Evolutionary conservation across 768 basidiomycete genomes (phyloP).

Genomic region (Trametes cingulata): DNA sequence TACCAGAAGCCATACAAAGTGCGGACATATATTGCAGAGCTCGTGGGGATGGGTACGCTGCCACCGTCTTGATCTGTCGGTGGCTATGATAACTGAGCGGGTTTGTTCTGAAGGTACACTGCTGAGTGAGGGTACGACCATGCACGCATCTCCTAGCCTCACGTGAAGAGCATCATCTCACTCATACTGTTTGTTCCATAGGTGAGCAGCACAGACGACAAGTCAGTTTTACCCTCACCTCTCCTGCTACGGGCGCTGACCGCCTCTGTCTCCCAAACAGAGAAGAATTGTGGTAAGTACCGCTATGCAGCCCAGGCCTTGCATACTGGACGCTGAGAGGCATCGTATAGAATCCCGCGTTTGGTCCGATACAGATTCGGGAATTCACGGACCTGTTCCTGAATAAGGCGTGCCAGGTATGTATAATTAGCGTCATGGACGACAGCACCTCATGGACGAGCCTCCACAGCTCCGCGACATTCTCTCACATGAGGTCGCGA

Average conservation of each 20-base stretch:
- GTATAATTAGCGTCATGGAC: background rate
- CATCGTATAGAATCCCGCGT: conserved; percentile 57
- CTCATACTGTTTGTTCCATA: background rate
- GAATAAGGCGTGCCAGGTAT: conserved; percentile 53
- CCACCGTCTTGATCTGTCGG: background rate
- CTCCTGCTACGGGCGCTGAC: background rate
- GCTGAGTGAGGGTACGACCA: conserved; percentile 37
- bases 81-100: background rate
- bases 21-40: conserved; percentile 39
- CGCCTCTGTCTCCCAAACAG: background rate
- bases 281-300: conserved; percentile 8
- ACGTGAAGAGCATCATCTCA: background rate
- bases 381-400: conserved; percentile 58
- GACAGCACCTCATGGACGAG: background rate
- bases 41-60: conserved; percentile 43
- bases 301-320: background rate
- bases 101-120: conserved; percentile 44
- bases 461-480: conserved; percentile 25
- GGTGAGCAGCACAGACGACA: conserved; percentile 41
- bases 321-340: background rate
- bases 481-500: conserved; percentile 32
- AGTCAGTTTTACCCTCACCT: conserved; percentile 24
- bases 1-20: conserved; percentile 57
- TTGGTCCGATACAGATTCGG: conserved; percentile 59
- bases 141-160: background rate